A percentile compares a stretch with the other conserved stretches of the same genome.
Evolutionary conservation across 2,329 filamentous ascomycete genomes (phyloP).

Genomic region (Aspergillus novofumigatus): DNA sequence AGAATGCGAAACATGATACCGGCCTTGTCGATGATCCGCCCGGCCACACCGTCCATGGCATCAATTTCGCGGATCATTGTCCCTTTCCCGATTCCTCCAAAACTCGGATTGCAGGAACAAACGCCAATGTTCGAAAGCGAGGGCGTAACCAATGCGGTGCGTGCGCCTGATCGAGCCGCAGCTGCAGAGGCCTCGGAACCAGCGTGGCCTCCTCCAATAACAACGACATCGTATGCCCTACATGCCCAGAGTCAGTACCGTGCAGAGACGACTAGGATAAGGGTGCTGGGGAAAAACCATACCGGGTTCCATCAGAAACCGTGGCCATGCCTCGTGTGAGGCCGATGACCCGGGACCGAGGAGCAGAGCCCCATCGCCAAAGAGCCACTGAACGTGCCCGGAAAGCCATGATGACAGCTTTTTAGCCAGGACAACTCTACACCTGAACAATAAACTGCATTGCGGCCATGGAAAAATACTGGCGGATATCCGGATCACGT

Average conservation of each 20-base stretch:
- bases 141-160: conserved; percentile 85
- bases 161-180: conserved; percentile 80
- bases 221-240: conserved; percentile 82
- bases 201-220: conserved; percentile 93
- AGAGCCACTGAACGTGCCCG: conserved; percentile 27
- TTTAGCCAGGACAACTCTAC: not conserved
- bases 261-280: not conserved
- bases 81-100: conserved; percentile 97
- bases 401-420: conserved; percentile 30
- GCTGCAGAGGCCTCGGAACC: conserved; percentile 91
- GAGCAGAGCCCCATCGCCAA: conserved; percentile 22
- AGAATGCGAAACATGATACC: conserved; percentile 90
- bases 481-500: conserved; percentile 14
- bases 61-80: conserved; percentile 95
- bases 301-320: conserved; percentile 36
- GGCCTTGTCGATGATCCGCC: conserved; percentile 85
- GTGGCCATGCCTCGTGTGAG: conserved; percentile 36
- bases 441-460: not conserved
- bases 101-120: conserved; percentile 94
- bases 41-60: conserved; percentile 85
- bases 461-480: conserved; percentile 6
- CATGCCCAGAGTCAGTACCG: conserved; percentile 3
- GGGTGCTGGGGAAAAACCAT: conserved; percentile 11
- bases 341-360: conserved; percentile 17
- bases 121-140: conserved; percentile 84